Percentiles rank a stretch among this genome's conserved stretches.
These are phyloP conservation scores for Ciborinia camelliae DNA, from an alignment of 2,329 filamentous ascomycete species.

Conservation along the genomic window DNA sequence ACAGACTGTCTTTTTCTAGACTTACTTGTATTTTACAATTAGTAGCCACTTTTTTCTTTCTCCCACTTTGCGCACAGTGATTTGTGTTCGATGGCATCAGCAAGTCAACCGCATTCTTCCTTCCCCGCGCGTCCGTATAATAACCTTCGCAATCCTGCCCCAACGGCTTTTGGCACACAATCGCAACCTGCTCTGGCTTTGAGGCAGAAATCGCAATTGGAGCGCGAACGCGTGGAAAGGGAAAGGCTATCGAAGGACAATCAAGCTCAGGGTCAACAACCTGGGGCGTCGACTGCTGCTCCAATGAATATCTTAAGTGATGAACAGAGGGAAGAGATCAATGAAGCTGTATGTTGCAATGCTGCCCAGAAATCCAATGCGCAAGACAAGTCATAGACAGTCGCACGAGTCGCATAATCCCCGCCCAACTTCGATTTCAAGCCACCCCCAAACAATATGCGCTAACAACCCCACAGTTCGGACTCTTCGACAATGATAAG, in stretches of 20 bases:
- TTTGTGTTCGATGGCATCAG: constrained; percentile 42
- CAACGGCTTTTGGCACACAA: constrained; percentile 38
- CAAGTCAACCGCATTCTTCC: constrained; percentile 47
- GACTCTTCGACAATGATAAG: constrained; percentile 94
- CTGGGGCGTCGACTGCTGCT: constrained; percentile 24
- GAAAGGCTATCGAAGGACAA: constrained; percentile 30
- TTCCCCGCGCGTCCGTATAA: constrained; percentile 45
- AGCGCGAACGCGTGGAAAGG: constrained; percentile 39
- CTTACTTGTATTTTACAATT: constrained; percentile 6
- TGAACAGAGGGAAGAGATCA: constrained; percentile 89
- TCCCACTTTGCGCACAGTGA: constrained; percentile 6
- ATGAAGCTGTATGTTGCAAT: constrained; percentile 71
- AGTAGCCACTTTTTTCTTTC: constrained; percentile 7
- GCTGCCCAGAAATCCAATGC: not conserved
- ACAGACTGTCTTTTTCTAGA: constrained; percentile 8
- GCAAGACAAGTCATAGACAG: not conserved
- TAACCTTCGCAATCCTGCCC: constrained; percentile 38
- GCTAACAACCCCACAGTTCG: constrained; percentile 58
- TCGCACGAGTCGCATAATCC: not conserved
- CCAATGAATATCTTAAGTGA: constrained; percentile 59
- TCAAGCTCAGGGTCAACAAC: constrained; percentile 17
- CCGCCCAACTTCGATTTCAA: not conserved
- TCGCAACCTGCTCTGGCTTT: constrained; percentile 30
- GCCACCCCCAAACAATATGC: constrained; percentile 16
- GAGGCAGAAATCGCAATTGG: constrained; percentile 42